A percentile compares a stretch with the other conserved stretches of the same genome.
Conservation (phyloP, 495 filamentous ascomycete species). For the Penicillium psychrofluorescens region DNA sequence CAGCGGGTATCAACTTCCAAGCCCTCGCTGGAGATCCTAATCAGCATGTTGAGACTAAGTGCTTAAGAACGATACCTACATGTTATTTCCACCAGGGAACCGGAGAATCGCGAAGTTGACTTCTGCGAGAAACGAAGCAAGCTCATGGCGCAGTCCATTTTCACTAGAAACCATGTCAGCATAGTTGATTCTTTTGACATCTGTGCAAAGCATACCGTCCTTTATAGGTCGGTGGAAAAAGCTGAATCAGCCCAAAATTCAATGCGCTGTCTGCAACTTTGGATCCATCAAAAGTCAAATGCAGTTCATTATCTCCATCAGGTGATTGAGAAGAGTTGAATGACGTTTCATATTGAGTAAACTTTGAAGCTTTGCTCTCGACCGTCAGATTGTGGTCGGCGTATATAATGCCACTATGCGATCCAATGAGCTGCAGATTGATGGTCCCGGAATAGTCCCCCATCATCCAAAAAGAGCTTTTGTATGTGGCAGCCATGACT, state of each 20-base stretch:
- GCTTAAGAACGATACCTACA: constrained; percentile 8
- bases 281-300: constrained; percentile 48
- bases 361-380: constrained; percentile 14
- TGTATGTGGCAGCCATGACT: constrained; percentile 40
- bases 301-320: constrained; percentile 60
- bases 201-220: constrained; percentile 11
- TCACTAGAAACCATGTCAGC: neutral
- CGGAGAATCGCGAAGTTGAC: constrained; percentile 52
- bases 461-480: constrained; percentile 50
- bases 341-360: constrained; percentile 23
- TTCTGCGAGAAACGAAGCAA: constrained; percentile 47
- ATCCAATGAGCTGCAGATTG: constrained; percentile 26
- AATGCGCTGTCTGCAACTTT: constrained; percentile 37
- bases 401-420: constrained; percentile 23
- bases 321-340: constrained; percentile 40
- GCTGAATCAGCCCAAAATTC: constrained; percentile 56
- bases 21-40: constrained; percentile 9
- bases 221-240: constrained; percentile 59
- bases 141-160: constrained; percentile 56
- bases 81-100: constrained; percentile 62
- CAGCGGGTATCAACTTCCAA: constrained; percentile 38
- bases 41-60: too few relatives aligned
- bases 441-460: constrained; percentile 26
- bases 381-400: constrained; percentile 29
- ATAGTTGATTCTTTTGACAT: too few relatives aligned